These are phyloP conservation scores for Glycine tomentella DNA, from an alignment of 306 rosid species.

Conservation along the genomic window DNA sequence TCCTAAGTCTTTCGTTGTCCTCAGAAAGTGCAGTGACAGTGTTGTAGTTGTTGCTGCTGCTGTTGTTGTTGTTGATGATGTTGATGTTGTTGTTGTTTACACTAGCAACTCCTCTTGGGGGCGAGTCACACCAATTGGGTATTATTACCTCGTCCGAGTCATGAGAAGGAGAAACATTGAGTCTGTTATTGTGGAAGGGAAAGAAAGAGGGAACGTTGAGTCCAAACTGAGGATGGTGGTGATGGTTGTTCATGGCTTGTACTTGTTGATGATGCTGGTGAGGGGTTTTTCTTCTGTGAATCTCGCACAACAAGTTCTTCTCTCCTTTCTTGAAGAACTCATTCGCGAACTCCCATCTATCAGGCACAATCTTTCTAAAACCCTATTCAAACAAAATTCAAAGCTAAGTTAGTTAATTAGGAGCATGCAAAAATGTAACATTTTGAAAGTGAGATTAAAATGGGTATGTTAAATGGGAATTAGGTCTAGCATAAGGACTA, in stretches of 20 bases:
- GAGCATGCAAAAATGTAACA: too few species aligned
- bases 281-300: conserved; percentile 87
- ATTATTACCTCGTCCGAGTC: conserved; percentile 72
- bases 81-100: conserved; percentile 33
- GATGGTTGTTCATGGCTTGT: conserved; percentile 19
- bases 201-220: conserved; percentile 57
- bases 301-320: conserved; percentile 90
- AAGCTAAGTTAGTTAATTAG: neutral
- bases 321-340: conserved; percentile 94
- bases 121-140: conserved; percentile 81
- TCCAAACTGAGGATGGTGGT: conserved; percentile 50
- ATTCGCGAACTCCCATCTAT: conserved; percentile 97
- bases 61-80: conserved; percentile 14
- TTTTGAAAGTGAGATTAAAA: neutral
- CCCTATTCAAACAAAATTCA: conserved; percentile 57
- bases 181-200: conserved; percentile 61
- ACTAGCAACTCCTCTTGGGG: conserved; percentile 40
- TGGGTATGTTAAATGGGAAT: too few species aligned
- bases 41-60: conserved; percentile 21
- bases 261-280: conserved; percentile 68
- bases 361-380: conserved; percentile 97
- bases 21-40: conserved; percentile 74
- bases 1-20: conserved; percentile 81
- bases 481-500: too few species aligned
- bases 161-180: conserved; percentile 75